These are phyloP conservation scores for Cucurbita ficifolia DNA, from an alignment of 306 rosid genomes.

Conservation along the genomic window DNA sequence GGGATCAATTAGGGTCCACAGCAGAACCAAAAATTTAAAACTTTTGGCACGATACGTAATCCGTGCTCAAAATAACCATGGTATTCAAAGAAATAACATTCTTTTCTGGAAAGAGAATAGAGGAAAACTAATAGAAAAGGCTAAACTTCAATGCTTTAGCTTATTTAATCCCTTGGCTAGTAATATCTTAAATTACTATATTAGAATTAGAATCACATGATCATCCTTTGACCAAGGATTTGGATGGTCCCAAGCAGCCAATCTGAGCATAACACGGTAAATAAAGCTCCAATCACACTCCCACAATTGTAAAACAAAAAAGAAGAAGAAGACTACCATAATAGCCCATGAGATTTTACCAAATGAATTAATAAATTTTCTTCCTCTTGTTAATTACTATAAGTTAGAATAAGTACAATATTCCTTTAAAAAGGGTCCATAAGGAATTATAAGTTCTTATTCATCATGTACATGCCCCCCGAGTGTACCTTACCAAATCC, in stretches of 20 bases:
- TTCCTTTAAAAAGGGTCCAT: not conserved
- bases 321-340: not conserved
- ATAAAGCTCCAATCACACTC: not conserved
- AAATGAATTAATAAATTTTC: not conserved
- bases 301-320: no score
- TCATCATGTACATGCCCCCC: not conserved
- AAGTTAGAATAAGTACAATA: not conserved
- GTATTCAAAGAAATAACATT: not conserved
- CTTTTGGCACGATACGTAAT: not conserved
- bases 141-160: not conserved
- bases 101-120: not conserved
- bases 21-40: not conserved
- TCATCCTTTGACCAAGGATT: not conserved
- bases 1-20: not conserved
- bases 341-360: not conserved
- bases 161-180: not conserved
- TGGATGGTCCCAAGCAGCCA: not conserved
- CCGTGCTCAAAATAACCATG: not conserved
- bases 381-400: not conserved
- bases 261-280: not conserved
- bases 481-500: not conserved
- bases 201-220: not conserved
- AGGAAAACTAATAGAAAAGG: not conserved
- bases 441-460: not conserved
- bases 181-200: not conserved